Evolutionary conservation across 2,329 filamentous ascomycete genomes (phyloP), one percentile per base, ranked within the genome.

Genomic region (Elsinoe necatrix): DNA sequence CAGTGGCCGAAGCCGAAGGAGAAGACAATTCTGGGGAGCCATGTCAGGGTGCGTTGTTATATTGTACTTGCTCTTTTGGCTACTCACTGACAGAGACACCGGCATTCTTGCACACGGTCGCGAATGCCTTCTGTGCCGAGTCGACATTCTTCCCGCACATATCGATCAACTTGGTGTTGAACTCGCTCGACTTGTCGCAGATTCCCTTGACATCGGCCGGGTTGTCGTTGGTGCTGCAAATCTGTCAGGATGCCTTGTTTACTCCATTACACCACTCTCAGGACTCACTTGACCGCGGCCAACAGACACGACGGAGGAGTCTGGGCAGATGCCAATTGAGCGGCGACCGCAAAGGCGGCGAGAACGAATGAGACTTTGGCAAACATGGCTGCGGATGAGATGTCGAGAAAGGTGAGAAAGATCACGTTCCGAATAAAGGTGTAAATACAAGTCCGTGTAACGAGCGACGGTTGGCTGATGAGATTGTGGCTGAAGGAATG

Each of bases 281-380:
- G 57, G 16, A 43, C 73, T 61, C 72, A 78, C 76, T 77, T 77
- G 61, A 80, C 70, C 35, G 74, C 76, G 41, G 68, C 70, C 43
- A 80, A 68, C 45, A 80, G 68, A 66, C 78, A 80, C 55, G 74
- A 75, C 25, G 77, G 76, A 45, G 77, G 73, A 54, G 59, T 59
- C 25, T 70, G 63, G n/a, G 71, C 69, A 57, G 71, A 68, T 58
- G 69, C 70, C 58, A 73, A 66, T 56, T 73, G 66, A 61, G 72
- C 71, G 64, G 69, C 68, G 57, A 76, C 65, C 35, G 74, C 72
- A 63, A 78, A 66, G 57, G 78, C 63, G 58, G 74, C 71, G 56
- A 77, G 60, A 57, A 73, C 57, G 57, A 75, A 59, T 60, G 71
- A 66, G 37, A 71, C 69, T 65, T 75, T 75, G 66, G 73, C 69